phyloP scores from a whole-genome alignment of 768 basidiomycete genomes.

The Podaxis carcinomalis region DNA sequence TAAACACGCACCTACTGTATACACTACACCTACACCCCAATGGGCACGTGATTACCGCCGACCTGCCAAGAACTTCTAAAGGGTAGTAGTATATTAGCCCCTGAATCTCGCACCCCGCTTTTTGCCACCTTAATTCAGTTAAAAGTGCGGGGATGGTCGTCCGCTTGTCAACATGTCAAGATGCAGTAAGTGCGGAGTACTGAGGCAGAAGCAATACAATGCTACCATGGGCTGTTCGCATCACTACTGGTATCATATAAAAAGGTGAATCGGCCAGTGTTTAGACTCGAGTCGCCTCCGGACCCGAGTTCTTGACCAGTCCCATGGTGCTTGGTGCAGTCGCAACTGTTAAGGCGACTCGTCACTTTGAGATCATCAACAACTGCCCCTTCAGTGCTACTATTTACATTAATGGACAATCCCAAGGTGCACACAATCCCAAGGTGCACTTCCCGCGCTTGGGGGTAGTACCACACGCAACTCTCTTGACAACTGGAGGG shows the following conservation, averaged over 20 bases:
- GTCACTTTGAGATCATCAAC: conserved; percentile 21
- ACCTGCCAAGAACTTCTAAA: not conserved
- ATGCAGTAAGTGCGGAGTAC: not conserved
- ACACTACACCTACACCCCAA: too few relatives aligned
- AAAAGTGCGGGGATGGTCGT: not conserved
- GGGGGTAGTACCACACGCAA: conserved; percentile 15
- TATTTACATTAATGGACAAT: conserved; percentile 21
- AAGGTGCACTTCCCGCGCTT: conserved; percentile 16
- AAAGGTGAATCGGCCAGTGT: not conserved
- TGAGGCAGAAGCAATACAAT: not conserved
- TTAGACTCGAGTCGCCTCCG: not conserved
- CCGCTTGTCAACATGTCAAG: not conserved
- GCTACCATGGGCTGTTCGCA: not conserved
- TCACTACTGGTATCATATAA: too few relatives aligned
- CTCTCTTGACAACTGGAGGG: conserved; percentile 18
- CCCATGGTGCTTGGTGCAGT: not conserved
- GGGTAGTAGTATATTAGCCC: too few relatives aligned
- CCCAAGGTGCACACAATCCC: conserved; percentile 12
- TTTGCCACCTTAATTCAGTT: not conserved
- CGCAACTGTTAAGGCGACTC: conserved; percentile 1
- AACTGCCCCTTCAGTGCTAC: conserved; percentile 21
- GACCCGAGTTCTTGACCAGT: not conserved
- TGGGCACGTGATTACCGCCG: too few relatives aligned
- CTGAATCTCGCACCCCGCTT: not conserved
- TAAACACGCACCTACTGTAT: too few relatives aligned